These are phyloP conservation scores for Fusarium keratoplasticum DNA, from an alignment of 2,329 filamentous ascomycete species.

Conservation along the genomic window DNA sequence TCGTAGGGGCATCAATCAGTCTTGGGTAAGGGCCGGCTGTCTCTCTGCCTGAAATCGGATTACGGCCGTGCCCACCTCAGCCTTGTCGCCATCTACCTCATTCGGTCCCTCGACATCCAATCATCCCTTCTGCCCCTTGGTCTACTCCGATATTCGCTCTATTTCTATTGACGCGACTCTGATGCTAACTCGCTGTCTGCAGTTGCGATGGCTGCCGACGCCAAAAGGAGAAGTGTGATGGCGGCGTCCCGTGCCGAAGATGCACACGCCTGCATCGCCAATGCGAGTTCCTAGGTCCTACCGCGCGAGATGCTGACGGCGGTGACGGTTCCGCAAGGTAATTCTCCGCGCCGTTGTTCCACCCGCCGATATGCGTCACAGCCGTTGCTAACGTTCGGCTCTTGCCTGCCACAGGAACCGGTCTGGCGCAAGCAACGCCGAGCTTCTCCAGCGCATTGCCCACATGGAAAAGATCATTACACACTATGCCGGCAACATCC, in stretches of 20 bases:
- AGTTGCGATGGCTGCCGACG: constrained; percentile 67
- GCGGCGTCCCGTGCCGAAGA: constrained; percentile 64
- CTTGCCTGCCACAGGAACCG: constrained; percentile 32
- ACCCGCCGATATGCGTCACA: background rate
- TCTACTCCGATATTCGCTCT: background rate
- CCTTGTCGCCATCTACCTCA: background rate
- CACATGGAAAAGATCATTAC: constrained; percentile 61
- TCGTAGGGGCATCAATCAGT: constrained; percentile 1
- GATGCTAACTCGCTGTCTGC: constrained; percentile 17
- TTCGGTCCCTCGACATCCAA: background rate
- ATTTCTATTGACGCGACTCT: background rate
- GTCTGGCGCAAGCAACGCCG: constrained; percentile 36
- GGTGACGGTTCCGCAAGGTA: constrained; percentile 41
- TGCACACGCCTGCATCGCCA: constrained; percentile 63
- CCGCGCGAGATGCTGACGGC: constrained; percentile 45
- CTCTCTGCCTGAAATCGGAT: constrained; percentile 6
- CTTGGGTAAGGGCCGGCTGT: background rate
- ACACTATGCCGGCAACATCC: constrained; percentile 58
- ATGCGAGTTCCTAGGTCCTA: constrained; percentile 59
- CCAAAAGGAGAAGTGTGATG: constrained; percentile 68
- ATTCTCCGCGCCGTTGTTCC: background rate
- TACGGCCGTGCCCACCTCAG: constrained; percentile 4
- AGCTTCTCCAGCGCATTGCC: constrained; percentile 42
- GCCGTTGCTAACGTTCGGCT: constrained; percentile 21
- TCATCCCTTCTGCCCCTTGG: background rate